Evolutionary conservation across 345 rosid genomes (phyloP), one percentile per base, ranked within the genome.

Genomic region (Moringa oleifera): DNA sequence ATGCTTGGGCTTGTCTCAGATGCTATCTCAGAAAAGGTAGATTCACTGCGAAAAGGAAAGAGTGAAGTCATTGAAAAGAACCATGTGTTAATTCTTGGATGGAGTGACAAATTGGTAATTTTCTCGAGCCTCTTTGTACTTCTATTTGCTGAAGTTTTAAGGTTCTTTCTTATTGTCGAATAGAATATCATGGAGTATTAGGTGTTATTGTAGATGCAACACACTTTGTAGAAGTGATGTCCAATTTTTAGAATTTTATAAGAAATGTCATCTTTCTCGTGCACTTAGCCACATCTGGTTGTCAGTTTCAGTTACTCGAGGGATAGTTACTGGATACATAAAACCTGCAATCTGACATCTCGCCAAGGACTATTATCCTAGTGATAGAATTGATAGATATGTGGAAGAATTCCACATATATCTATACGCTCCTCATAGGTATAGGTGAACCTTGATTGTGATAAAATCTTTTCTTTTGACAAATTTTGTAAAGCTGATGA

Each of bases 1-100:
- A 91, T 91, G 98, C 95, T 89, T 63, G 98, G 98, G 59, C 95
- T 91, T 55, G 86, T 88, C 66, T 88, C 95, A 7, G 95, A 91
- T 79, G 92, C 95, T 51, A 89, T 91, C 68, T 81, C 98, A 18
- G 95, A 91, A 78, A 91, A 86, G 83, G 95, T 91, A 23, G 98
- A 91, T 87, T 91, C 96, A 12, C 57, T 89, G 65, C 66, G 89
- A 67, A 91, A 91, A 76, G 98, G 98, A 64, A 89, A 85, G 72
- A 91, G 98, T 33, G 95, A 91, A 82, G 98, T 91, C 61, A 88
- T 91, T 62, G 98, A 91, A 71, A 89, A 85, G 66, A 83, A 82
- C 70, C 95, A 91, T 68, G 75, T 82, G 62, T 76, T 91, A 53
- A 79, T 91, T 82, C 94, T 91, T 73, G 98, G 98, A 56, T 91